Conservation (phyloP, 1,284 basidiomycete genomes). For the Cryptococcus sp. region DNA sequence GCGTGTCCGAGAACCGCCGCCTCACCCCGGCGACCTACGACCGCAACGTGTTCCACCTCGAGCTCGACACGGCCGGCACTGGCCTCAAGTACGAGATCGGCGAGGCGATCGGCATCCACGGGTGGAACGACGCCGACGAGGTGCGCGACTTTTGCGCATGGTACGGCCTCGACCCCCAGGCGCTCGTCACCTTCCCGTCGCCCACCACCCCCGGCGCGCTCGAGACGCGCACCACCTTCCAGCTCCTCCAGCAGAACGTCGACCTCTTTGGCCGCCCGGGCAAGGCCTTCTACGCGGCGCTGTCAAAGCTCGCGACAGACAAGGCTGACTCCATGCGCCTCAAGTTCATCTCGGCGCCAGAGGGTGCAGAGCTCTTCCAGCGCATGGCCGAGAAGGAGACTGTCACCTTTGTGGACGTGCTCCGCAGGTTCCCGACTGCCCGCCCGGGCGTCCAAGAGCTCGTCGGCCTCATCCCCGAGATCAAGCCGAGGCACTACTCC, state of each 20-base stretch:
- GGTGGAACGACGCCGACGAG: conserved; percentile 92
- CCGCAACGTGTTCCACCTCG: conserved; percentile 98
- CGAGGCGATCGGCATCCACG: conserved; percentile 94
- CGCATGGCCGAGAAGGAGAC: conserved; percentile 93
- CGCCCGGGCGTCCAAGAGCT: conserved; percentile 73
- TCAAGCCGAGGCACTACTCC: conserved; percentile 97
- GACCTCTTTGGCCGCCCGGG: conserved; percentile 95
- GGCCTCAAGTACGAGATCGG: conserved; percentile 94
- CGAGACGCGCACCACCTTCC: conserved; percentile 87
- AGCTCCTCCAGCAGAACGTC: conserved; percentile 92
- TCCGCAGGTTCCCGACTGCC: conserved; percentile 76
- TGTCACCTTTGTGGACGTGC: conserved; percentile 85
- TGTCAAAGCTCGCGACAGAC: conserved; percentile 71
- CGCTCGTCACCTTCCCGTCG: conserved; percentile 77
- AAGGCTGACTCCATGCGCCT: conserved; percentile 76
- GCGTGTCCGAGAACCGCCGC: conserved; percentile 88
- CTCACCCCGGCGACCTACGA: conserved; percentile 94
- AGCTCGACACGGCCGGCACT: conserved; percentile 88
- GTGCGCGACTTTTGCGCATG: conserved; percentile 84
- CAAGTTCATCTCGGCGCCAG: conserved; percentile 88
- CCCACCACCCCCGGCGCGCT: conserved; percentile 53
- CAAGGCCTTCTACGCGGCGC: conserved; percentile 89
- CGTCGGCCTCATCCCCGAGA: conserved; percentile 86
- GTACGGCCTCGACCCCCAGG: conserved; percentile 83
- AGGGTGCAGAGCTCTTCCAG: conserved; percentile 90